Percentiles rank a stretch among this genome's conserved stretches.
phyloP scores from a whole-genome alignment of 2,329 filamentous ascomycete species.

The Xylariaceae sp. region DNA sequence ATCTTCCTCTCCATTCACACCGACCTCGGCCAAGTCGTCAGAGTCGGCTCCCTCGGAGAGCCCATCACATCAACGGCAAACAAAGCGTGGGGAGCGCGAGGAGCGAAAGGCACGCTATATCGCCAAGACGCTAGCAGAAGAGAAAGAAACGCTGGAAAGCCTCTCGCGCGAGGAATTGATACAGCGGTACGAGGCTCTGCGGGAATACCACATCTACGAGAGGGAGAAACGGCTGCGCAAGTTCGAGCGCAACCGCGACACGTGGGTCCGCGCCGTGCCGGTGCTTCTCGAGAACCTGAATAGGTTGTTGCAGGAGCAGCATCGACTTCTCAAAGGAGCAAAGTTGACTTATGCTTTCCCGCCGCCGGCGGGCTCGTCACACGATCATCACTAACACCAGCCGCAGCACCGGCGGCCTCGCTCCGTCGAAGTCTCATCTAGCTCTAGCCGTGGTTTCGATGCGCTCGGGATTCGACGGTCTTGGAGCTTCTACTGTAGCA shows the following conservation, averaged over 20 bases:
- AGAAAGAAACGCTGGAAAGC: constrained; percentile 36
- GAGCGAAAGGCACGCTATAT: constrained; percentile 35
- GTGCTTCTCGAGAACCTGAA: constrained; percentile 55
- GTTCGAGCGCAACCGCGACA: constrained; percentile 55
- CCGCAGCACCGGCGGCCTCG: constrained; percentile 6
- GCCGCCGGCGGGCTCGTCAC: background rate
- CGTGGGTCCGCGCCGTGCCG: constrained; percentile 52
- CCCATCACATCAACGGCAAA: constrained; percentile 26
- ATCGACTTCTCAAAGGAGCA: constrained; percentile 39
- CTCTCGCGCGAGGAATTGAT: constrained; percentile 43
- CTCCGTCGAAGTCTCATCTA: constrained; percentile 16
- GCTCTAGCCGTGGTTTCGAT: constrained; percentile 5
- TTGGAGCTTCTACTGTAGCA: constrained; percentile 13
- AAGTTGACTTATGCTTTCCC: constrained; percentile 3
- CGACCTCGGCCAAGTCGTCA: constrained; percentile 14
- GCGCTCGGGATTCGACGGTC: constrained; percentile 17
- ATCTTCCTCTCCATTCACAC: constrained; percentile 23
- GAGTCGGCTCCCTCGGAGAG: background rate
- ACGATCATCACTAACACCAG: background rate
- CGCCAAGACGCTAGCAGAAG: constrained; percentile 33
- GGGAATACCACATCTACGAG: constrained; percentile 52
- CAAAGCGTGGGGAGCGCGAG: constrained; percentile 24
- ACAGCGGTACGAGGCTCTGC: constrained; percentile 49
- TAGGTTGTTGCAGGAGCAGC: constrained; percentile 38
- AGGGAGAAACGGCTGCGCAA: constrained; percentile 55